phyloP scores from a whole-genome alignment of 148 eudicot species.

The Chenopodium quinoa region DNA sequence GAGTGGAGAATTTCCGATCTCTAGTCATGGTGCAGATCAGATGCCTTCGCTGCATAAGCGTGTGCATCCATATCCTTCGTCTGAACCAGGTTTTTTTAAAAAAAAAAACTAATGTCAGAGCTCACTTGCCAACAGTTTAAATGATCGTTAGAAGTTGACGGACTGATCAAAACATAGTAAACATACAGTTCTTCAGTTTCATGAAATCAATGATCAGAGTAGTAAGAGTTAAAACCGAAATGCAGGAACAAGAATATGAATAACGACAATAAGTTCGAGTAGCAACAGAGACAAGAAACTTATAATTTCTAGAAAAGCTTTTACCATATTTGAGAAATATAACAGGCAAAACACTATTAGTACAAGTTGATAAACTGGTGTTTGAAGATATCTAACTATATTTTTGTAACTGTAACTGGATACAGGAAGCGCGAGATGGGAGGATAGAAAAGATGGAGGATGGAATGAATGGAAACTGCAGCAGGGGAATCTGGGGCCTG shows the following conservation, averaged over 20 bases:
- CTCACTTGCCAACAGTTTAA: not conserved
- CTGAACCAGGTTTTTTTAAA: constrained; percentile 49
- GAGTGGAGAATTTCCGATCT: constrained; percentile 79
- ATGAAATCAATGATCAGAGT: not conserved
- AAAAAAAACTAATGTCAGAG: not conserved
- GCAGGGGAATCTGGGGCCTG: constrained; percentile 79
- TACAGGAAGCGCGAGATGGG: constrained; percentile 87
- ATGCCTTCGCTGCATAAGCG: constrained; percentile 60
- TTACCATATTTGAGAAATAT: not conserved
- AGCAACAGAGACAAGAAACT: not conserved
- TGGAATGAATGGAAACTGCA: constrained; percentile 95
- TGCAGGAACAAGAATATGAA: not conserved
- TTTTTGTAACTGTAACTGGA: not conserved
- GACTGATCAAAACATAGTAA: not conserved
- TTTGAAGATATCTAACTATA: not conserved
- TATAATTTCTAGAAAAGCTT: not conserved
- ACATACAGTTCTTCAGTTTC: not conserved
- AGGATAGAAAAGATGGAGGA: constrained; percentile 75
- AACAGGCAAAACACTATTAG: not conserved
- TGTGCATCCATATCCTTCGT: constrained; percentile 68
- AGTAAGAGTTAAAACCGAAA: too few species aligned
- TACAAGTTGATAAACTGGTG: constrained; percentile 6
- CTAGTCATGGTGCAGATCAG: constrained; percentile 56
- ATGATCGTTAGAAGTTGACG: not conserved
- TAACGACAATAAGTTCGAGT: not conserved